These are phyloP conservation scores for Waltergamsia citrina DNA, from an alignment of 2,329 filamentous ascomycete genomes.

Conservation along the genomic window DNA sequence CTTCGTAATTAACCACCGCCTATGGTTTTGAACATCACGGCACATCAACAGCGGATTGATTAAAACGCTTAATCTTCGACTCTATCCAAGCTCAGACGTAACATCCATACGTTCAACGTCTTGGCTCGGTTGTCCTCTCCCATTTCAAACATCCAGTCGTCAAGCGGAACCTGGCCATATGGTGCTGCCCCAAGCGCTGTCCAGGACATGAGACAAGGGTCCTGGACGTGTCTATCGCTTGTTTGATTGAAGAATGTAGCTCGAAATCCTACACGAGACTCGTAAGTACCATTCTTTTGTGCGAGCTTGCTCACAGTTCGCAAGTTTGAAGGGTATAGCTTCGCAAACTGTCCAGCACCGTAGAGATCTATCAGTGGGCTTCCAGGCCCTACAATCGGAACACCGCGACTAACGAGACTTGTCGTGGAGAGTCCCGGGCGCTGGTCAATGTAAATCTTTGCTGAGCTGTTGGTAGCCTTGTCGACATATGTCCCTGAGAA, in stretches of 20 bases:
- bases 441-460: constrained; percentile 1
- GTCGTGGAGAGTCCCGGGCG: not conserved
- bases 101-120: constrained; percentile 3
- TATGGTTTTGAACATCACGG: no score
- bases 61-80: no score
- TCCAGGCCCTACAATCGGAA: not conserved
- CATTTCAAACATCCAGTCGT: constrained; percentile 5
- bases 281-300: not conserved
- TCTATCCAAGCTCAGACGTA: constrained; percentile 4
- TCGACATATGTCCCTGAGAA: constrained; percentile 3
- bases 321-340: constrained; percentile 3
- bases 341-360: constrained; percentile 3
- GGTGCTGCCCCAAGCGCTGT: constrained; percentile 1
- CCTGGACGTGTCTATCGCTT: constrained; percentile 2
- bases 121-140: constrained; percentile 1
- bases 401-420: constrained; percentile 1
- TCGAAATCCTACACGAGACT: constrained; percentile 3
- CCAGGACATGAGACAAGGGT: constrained; percentile 4
- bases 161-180: constrained; percentile 3
- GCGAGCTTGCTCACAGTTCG: not conserved
- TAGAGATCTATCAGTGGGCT: constrained; percentile 4
- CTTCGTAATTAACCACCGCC: no score
- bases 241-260: constrained; percentile 4
- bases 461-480: constrained; percentile 2
- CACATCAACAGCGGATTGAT: no score